Evolutionary conservation across 768 basidiomycete species (phyloP), one percentile per base, ranked within the genome.

Genomic region (Suillus americanus): DNA sequence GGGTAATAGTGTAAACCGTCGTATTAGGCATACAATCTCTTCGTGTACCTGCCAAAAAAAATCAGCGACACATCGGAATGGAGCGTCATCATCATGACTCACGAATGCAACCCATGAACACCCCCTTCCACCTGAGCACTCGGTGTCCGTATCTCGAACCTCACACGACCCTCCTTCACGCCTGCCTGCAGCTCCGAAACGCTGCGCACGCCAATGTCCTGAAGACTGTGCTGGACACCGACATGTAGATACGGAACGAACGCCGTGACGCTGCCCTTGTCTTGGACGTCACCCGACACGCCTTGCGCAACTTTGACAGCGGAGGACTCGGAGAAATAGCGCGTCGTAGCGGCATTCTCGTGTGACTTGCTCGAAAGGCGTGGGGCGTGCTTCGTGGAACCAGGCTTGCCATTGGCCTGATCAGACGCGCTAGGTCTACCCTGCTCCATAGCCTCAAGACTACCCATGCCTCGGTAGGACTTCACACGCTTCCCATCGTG

Each of bases 401-500:
- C 73, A 20, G 65, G 70, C 41, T 41, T 68, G n/a, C 73, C 68
- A 48, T 68, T 70, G 30, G 69, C 74, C 59, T 70, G 71, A 16
- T 63, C 64, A 23, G 41, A 65, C 2, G 60, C 7, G 1, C 71
- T 73, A 3, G 84, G 74, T 67, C 87, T 88, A 43, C 89, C 88
- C 69, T 91, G 87, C 62, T 92, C 91, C 93, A 95, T 96, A 3
- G 94, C 93, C 78, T 96, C 94, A 72, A 98, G 82, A 72, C 90
- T 92, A 23, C 97, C 97, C 97, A 99, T 99, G 5, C 97, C 97
- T 63, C 97, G 90, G 80, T 99, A 99, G 40, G 96, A 89, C 85
- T 99, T 99, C 75, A 99, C 95, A 56, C 97, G 90, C 82, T 97
- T 97, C 67, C 97, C 97, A 68, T 98, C 96, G 73, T 99, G 96